Conservation (phyloP, 2,329 filamentous ascomycete genomes). For the Tetracladium maxilliforme region DNA sequence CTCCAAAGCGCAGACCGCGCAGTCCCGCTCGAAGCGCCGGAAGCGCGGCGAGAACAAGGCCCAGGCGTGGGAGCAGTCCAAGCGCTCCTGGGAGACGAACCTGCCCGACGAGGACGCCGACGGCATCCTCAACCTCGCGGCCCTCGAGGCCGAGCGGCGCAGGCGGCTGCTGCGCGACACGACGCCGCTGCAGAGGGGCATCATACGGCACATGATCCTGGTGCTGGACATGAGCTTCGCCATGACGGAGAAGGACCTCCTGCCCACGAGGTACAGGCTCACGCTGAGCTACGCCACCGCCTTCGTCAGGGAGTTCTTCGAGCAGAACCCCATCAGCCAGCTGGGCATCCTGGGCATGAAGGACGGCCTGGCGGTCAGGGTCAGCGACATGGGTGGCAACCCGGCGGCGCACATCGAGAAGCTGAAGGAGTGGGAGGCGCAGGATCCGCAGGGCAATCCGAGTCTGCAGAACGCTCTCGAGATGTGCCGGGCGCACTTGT, state of each 20-base stretch:
- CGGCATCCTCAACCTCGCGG: slow-evolving; percentile 9
- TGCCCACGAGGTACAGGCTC: slow-evolving; percentile 74
- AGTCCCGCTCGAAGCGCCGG: too few relatives aligned
- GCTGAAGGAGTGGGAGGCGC: slow-evolving; percentile 49
- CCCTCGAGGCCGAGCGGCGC: slow-evolving; percentile 24
- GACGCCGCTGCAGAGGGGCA: slow-evolving; percentile 86
- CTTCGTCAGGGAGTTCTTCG: slow-evolving; percentile 90
- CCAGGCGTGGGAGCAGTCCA: slow-evolving; percentile 57
- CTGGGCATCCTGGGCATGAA: slow-evolving; percentile 86
- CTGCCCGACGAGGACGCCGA: too few relatives aligned
- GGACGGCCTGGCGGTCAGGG: slow-evolving; percentile 72
- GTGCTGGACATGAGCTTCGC: slow-evolving; percentile 85
- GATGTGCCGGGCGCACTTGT: slow-evolving; percentile 86
- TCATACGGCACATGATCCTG: slow-evolving; percentile 89
- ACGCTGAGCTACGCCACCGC: slow-evolving; percentile 70
- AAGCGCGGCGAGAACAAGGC: too few relatives aligned
- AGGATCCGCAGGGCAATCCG: slow-evolving; percentile 59
- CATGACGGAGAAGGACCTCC: slow-evolving; percentile 89
- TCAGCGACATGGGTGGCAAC: slow-evolving; percentile 86
- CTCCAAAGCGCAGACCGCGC: too few relatives aligned
- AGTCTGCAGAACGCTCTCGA: slow-evolving; percentile 91
- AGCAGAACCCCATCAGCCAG: slow-evolving; percentile 97
- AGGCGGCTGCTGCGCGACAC: slow-evolving; percentile 76
- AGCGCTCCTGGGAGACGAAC: slow-evolving; percentile 53
- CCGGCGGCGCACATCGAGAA: slow-evolving; percentile 75